Percentiles rank a stretch among this genome's conserved stretches.
These are phyloP conservation scores for Hevea brasiliensis DNA, from an alignment of 345 rosid species.

Conservation along the genomic window DNA sequence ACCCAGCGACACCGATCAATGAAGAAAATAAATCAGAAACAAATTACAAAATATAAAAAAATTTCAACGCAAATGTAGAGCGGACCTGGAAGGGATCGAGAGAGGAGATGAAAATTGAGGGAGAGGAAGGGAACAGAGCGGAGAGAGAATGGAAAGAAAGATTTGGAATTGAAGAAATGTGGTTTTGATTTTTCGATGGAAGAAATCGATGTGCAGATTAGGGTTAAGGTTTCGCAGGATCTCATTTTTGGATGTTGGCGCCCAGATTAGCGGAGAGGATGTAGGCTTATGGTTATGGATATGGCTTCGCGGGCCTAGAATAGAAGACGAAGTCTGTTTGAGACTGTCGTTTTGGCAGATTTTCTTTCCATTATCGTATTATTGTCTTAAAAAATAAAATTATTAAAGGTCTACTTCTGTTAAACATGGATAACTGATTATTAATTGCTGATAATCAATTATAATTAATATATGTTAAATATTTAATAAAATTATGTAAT, in stretches of 20 bases:
- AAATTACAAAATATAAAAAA: conserved; percentile 4
- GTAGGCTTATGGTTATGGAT: neutral
- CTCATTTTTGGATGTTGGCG: conserved; percentile 36
- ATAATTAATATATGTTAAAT: too few relatives aligned
- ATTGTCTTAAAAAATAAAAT: too few relatives aligned
- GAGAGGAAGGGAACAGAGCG: conserved; percentile 21
- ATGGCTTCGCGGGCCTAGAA: too few relatives aligned
- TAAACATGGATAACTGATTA: too few relatives aligned
- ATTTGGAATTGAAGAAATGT: conserved; percentile 24
- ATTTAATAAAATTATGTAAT: too few relatives aligned
- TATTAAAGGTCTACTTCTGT: too few relatives aligned
- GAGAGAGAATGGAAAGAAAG: conserved; percentile 16
- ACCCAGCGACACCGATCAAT: conserved; percentile 24
- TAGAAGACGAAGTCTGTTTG: neutral
- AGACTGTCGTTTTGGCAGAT: neutral
- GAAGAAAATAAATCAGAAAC: neutral
- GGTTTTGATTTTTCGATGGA: conserved; percentile 23
- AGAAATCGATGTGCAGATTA: conserved; percentile 29
- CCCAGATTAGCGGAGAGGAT: neutral
- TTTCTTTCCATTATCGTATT: too few relatives aligned
- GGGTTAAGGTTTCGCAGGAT: conserved; percentile 47
- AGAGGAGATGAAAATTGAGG: conserved; percentile 19
- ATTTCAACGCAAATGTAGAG: neutral
- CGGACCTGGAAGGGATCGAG: neutral
- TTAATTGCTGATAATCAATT: too few relatives aligned